phyloP scores from a whole-genome alignment of 305 asterid species.

The Rubia peregrina region DNA sequence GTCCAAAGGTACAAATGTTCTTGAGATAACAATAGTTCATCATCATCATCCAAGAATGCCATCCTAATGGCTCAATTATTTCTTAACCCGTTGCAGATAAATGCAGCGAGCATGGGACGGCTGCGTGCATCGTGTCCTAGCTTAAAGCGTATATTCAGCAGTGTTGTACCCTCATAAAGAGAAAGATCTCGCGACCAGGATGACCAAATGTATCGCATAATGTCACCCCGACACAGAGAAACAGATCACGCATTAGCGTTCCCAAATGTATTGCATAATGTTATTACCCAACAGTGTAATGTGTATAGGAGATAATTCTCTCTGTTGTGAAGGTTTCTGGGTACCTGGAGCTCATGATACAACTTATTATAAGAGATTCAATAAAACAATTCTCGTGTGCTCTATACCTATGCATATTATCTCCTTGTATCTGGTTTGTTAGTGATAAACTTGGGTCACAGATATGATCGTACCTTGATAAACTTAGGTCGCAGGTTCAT shows the following conservation, averaged over 20 bases:
- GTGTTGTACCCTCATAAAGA: constrained; percentile 34
- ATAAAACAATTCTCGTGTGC: neutral
- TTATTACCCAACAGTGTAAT: neutral
- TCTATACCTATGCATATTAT: neutral
- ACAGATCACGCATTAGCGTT: neutral
- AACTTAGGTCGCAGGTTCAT: no score
- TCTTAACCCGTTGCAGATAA: constrained; percentile 37
- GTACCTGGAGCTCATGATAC: neutral
- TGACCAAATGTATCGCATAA: neutral
- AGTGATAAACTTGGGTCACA: no score
- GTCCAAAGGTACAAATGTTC: constrained; percentile 54
- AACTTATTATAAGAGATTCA: neutral
- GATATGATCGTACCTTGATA: no score
- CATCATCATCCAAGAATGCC: neutral
- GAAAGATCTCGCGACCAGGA: neutral
- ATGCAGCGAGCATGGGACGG: constrained; percentile 52
- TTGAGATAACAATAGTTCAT: neutral
- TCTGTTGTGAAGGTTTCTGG: constrained; percentile 4
- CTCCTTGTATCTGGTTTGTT: neutral
- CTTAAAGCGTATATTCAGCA: constrained; percentile 83
- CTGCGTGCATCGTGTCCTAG: constrained; percentile 69
- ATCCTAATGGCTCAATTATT: neutral
- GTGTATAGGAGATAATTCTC: constrained; percentile 4
- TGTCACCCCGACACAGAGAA: neutral
- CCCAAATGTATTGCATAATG: neutral